These are phyloP conservation scores for Bipolaris sorokiniana DNA, from an alignment of 2,329 filamentous ascomycete genomes.

Conservation along the genomic window DNA sequence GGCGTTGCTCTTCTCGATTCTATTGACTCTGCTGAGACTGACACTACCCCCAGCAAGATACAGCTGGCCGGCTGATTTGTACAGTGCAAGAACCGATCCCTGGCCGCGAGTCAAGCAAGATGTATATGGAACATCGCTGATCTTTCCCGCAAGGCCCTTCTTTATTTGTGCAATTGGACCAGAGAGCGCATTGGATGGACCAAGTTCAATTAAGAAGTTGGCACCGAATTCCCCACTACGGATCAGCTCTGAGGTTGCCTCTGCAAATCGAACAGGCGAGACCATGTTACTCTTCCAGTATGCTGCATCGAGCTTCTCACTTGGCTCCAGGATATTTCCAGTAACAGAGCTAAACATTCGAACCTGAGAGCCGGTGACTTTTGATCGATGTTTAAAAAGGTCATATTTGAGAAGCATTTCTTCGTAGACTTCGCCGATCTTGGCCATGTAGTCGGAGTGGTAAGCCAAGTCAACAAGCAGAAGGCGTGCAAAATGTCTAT, in stretches of 20 bases:
- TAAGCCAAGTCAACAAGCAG: slow-evolving; percentile 32
- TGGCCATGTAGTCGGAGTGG: slow-evolving; percentile 36
- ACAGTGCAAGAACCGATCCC: background rate
- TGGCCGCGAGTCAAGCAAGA: background rate
- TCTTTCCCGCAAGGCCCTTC: background rate
- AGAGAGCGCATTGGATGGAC: slow-evolving; percentile 7
- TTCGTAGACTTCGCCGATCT: slow-evolving; percentile 20
- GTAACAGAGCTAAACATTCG: slow-evolving; percentile 14
- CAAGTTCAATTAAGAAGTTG: slow-evolving; percentile 1
- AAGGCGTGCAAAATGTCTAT: slow-evolving; percentile 23
- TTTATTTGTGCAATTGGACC: slow-evolving; percentile 11
- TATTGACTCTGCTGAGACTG: slow-evolving; percentile 1
- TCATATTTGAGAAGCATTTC: slow-evolving; percentile 21
- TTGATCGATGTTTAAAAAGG: no score
- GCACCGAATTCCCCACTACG: no score
- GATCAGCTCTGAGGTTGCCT: background rate
- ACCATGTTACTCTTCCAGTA: slow-evolving; percentile 24
- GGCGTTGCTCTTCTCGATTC: no score
- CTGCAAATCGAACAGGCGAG: slow-evolving; percentile 15
- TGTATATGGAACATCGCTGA: background rate
- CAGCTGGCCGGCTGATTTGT: background rate
- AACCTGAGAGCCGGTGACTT: no score
- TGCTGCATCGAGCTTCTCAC: background rate
- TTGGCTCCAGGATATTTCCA: background rate
- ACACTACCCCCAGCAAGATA: background rate